Evolutionary conservation across 2,329 filamentous ascomycete species (phyloP), one percentile per base, ranked within the genome.

Genomic region (Neurospora crassa): DNA sequence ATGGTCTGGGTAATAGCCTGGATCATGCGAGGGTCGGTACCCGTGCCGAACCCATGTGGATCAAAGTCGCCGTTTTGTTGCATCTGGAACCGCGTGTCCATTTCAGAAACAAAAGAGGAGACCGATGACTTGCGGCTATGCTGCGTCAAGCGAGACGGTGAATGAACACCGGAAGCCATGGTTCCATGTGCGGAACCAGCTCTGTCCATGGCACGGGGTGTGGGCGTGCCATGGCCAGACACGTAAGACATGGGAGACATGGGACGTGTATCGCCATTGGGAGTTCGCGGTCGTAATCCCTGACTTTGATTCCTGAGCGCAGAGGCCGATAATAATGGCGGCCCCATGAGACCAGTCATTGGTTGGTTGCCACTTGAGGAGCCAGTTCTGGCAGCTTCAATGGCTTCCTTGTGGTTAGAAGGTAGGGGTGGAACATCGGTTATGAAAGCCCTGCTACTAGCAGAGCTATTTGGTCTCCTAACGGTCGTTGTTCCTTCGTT

Each of bases 1-100:
- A 99, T 99, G 20, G 96, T 98, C 81, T 99, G 95, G 2, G 96
- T 99, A 75, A 99, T 97, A 68, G 96, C 96, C 83, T 97, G 94
- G 76, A 99, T 98, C 94, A 99, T 97, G 76, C 95, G 92, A 74
- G 95, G 95, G 82, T 99, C 96, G 5, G 94, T 97, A 74, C 88
- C 88, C 24, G 89, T 84, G 11, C 89, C 88, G 72, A 96, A 87
- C 16, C 90, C 90, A 67, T 83, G 81, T 7, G 84, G 77, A 67
- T 82, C 83, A 70, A 89, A 84, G 67, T 83, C 82, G 79, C 87
- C 84, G 69, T 87, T 87, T 71, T 87, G 82, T 12, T 88, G 86
- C 53, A 93, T 90, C 78, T 96, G 94, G 85, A 99, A 98, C 53
- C 95, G 89, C 72, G 90, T 90, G 77, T 99, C 96, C 24, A 99